These are phyloP conservation scores for Proteromonas lacertae DNA, from an alignment of 352 stramenopile species.

Conservation along the genomic window DNA sequence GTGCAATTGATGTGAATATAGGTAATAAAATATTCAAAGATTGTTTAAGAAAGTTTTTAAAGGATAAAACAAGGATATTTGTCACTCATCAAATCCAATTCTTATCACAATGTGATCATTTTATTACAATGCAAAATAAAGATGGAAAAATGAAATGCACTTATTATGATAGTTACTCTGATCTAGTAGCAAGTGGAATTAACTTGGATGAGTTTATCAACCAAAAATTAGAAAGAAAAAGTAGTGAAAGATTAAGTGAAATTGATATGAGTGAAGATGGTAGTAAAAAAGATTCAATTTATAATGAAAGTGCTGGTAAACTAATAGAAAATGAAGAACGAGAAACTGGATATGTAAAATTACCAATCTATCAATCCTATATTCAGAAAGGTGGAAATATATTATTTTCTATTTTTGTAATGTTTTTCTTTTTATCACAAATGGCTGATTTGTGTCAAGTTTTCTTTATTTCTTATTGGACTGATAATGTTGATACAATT, in stretches of 20 bases:
- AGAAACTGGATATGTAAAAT: neutral
- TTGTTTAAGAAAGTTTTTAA: neutral
- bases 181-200: too few species aligned
- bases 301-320: neutral
- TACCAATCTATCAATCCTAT: neutral
- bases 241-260: too few species aligned
- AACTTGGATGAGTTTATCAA: too few species aligned
- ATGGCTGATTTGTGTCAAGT: neutral
- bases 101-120: neutral
- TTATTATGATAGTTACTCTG: neutral
- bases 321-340: neutral
- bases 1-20: constrained; percentile 40
- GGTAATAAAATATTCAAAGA: neutral
- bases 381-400: neutral
- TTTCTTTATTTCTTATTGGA: neutral
- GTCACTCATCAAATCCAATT: constrained; percentile 1
- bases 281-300: too few species aligned
- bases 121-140: neutral
- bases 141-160: neutral
- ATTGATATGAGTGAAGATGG: too few species aligned
- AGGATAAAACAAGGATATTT: neutral
- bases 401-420: neutral
- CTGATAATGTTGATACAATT: neutral
- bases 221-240: too few species aligned
- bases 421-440: neutral